Evolutionary conservation across 2,329 filamentous ascomycete species (phyloP).

Genomic region (Berkeleyomyces basicola): DNA sequence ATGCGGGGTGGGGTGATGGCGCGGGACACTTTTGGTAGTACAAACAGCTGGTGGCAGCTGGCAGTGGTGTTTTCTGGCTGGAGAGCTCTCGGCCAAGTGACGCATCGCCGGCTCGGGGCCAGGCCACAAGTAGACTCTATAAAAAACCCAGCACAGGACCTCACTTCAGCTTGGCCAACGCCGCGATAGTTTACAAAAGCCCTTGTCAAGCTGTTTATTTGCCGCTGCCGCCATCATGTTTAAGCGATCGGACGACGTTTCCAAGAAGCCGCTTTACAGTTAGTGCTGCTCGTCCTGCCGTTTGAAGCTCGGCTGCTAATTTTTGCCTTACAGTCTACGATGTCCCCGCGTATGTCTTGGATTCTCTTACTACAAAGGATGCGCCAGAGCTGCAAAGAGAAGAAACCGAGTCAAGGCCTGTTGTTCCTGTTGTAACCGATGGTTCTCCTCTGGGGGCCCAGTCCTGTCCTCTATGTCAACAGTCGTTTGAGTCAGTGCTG

Average conservation of each 20-base stretch:
- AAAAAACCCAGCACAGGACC: background rate
- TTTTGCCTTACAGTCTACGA: conserved; percentile 51
- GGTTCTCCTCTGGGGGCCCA: conserved; percentile 44
- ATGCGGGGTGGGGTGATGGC: background rate
- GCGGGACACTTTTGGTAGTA: background rate
- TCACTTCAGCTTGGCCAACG: too few relatives aligned
- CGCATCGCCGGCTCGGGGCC: background rate
- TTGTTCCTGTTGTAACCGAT: conserved; percentile 16
- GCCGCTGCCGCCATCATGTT: background rate
- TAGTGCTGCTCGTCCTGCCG: background rate
- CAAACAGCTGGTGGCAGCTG: conserved; percentile 5
- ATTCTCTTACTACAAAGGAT: conserved; percentile 39
- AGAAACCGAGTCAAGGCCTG: conserved; percentile 17
- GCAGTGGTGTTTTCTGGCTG: background rate
- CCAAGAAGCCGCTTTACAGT: conserved; percentile 11
- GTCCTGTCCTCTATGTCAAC: conserved; percentile 63
- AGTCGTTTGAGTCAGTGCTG: conserved; percentile 52
- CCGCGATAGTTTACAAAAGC: too few relatives aligned
- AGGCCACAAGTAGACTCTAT: background rate
- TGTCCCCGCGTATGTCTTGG: conserved; percentile 57
- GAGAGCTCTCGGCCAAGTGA: background rate
- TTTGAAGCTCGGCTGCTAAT: background rate
- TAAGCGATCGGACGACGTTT: conserved; percentile 5
- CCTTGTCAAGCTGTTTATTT: background rate
- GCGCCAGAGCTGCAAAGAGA: conserved; percentile 18